phyloP scores from a whole-genome alignment of 805 yeast species.

The Ogataea parapolymorpha region DNA sequence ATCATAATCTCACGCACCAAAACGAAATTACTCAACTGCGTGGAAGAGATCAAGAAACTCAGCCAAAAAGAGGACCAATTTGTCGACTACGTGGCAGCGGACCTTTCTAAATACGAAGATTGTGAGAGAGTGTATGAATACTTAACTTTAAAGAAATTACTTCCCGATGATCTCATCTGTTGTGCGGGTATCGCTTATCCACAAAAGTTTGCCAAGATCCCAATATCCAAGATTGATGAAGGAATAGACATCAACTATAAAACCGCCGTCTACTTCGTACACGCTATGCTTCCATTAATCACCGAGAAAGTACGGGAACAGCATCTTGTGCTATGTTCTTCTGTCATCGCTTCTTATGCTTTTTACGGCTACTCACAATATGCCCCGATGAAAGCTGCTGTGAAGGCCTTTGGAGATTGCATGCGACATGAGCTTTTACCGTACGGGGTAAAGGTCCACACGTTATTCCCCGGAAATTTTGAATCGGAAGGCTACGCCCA shows the following conservation, averaged over 20 bases:
- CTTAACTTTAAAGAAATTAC: slow-evolving; percentile 20
- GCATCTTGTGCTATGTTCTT: slow-evolving; percentile 63
- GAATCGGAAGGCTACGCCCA: slow-evolving; percentile 79
- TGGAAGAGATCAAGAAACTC: slow-evolving; percentile 37
- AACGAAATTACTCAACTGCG: slow-evolving; percentile 50
- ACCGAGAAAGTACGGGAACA: slow-evolving; percentile 29
- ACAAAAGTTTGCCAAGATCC: slow-evolving; percentile 67
- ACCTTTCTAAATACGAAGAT: slow-evolving; percentile 58
- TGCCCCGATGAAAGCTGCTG: slow-evolving; percentile 84
- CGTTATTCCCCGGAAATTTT: slow-evolving; percentile 87
- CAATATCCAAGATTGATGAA: slow-evolving; percentile 50
- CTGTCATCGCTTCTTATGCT: slow-evolving; percentile 79
- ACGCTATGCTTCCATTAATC: slow-evolving; percentile 51
- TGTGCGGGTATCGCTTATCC: slow-evolving; percentile 90
- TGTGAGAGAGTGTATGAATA: slow-evolving; percentile 37
- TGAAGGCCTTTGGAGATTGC: slow-evolving; percentile 69
- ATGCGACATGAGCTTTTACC: slow-evolving; percentile 78
- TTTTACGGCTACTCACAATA: slow-evolving; percentile 90
- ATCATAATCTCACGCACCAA: slow-evolving; percentile 76
- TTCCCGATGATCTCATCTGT: slow-evolving; percentile 73
- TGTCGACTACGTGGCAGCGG: slow-evolving; percentile 53
- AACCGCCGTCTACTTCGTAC: slow-evolving; percentile 70
- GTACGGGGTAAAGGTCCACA: slow-evolving; percentile 64
- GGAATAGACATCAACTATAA: slow-evolving; percentile 71
- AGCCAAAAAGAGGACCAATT: slow-evolving; percentile 32